phyloP scores from a whole-genome alignment of 495 filamentous ascomycete genomes.

The Podospora australis region DNA sequence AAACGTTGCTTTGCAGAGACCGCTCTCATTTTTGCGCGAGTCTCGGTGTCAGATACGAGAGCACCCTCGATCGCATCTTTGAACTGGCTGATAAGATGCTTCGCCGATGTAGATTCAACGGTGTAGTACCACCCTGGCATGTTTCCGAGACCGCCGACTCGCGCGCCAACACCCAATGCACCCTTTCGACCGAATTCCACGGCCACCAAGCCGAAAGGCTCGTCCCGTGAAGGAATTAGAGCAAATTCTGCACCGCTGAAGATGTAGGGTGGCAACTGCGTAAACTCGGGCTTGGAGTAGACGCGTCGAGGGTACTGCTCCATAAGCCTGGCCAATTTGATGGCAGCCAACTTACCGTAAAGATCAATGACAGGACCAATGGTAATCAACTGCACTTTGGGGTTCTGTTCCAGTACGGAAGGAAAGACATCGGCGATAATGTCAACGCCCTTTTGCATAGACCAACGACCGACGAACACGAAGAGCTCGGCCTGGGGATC shows the following conservation, averaged over 20 bases:
- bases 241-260: constrained; percentile 74
- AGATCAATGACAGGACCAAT: constrained; percentile 67
- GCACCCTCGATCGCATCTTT: constrained; percentile 61
- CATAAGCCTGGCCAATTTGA: constrained; percentile 64
- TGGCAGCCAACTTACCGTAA: constrained; percentile 64
- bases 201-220: constrained; percentile 72
- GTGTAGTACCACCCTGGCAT: constrained; percentile 73
- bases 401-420: constrained; percentile 53
- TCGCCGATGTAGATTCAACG: constrained; percentile 59
- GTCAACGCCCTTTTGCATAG: constrained; percentile 71
- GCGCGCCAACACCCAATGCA: constrained; percentile 63
- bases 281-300: constrained; percentile 69
- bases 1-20: constrained; percentile 70
- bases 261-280: constrained; percentile 61
- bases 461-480: constrained; percentile 73
- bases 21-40: constrained; percentile 64
- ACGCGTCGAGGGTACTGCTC: constrained; percentile 62
- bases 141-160: constrained; percentile 60
- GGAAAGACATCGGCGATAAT: constrained; percentile 69
- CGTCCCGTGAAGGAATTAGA: constrained; percentile 68
- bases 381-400: constrained; percentile 59
- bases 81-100: constrained; percentile 65
- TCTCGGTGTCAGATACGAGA: constrained; percentile 50
- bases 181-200: constrained; percentile 75
- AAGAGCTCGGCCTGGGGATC: constrained; percentile 62